Base-by-base conservation (phyloP, 495 filamentous ascomycete species). In the Tuber calosporum region DNA sequence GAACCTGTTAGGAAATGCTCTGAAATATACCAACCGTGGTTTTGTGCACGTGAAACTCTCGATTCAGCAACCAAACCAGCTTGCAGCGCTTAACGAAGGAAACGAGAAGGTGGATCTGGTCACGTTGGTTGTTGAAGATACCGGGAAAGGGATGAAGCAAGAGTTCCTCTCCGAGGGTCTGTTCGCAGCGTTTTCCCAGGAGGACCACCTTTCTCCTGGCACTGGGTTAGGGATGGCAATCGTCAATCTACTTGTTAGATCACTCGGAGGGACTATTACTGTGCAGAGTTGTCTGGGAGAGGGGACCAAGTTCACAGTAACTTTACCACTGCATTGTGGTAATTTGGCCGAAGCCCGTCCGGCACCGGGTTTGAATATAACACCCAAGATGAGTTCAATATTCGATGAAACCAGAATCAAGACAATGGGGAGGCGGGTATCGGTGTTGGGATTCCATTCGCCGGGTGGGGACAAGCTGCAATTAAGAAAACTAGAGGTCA, bases 1-100 rank as follows among this genome's bases (percentile, higher is more conserved):
- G 90, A 93, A 93, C 75, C 74, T 93, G 1, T 89, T 92, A 71
- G 89, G 90, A 17, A 94, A 94, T 80, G 87, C 91, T 0, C 85
- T 93, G 74, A 94, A 94, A 77, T 93, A 91, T 76, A 92, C 90
- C 7, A 84, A 84, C 11, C 80, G 83, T 7, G 91, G 91, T 6
- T 87, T 83, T 42, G 89, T 94, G 58, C 84, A 85, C 3, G 79
- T 93, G 8, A 85, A 82, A 0, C 78, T 92, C 9, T 85, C 84
- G 58, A 83, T 86, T 30, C 77, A 83, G 4, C 77, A 81, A 67
- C 37, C 70, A 15, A 43, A 82, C 38, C 40, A 79, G n/a, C n/a
- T 74, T 8, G 2, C 72, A 20, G 62, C 74, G 68, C 37, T 80
- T 67, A 78, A 81, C 39, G 20, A 38, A 38, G 67, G 19, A 19